A percentile compares a stretch with the other conserved stretches of the same genome.
Evolutionary conservation across 2,329 filamentous ascomycete genomes (phyloP).

Genomic region (Penicillium polonicum): DNA sequence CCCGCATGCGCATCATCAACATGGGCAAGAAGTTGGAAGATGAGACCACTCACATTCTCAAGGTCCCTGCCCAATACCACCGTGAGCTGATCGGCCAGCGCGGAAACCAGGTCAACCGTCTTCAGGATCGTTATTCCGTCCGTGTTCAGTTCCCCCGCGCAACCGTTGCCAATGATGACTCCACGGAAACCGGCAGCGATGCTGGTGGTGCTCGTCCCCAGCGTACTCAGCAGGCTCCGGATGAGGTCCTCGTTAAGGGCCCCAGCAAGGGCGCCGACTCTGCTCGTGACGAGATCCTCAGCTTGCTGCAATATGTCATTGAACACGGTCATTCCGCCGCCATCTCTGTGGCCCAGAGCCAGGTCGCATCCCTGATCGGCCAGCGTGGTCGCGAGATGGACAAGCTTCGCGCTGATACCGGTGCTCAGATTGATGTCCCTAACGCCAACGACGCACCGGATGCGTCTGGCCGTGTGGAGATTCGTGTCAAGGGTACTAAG

Average conservation of each 20-base stretch:
- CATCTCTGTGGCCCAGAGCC: constrained; percentile 83
- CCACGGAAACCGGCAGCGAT: constrained; percentile 67
- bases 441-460: constrained; percentile 69
- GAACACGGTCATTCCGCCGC: constrained; percentile 80
- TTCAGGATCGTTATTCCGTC: constrained; percentile 90
- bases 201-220: constrained; percentile 58
- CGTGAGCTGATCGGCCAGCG: constrained; percentile 87
- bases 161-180: constrained; percentile 54
- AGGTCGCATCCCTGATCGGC: constrained; percentile 91
- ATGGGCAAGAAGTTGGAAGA: constrained; percentile 83
- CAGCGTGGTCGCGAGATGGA: constrained; percentile 89
- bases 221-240: constrained; percentile 70
- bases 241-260: constrained; percentile 88
- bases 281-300: constrained; percentile 86
- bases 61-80: constrained; percentile 92
- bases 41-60: constrained; percentile 80
- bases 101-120: constrained; percentile 82
- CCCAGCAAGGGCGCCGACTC: constrained; percentile 91
- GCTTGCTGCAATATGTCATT: constrained; percentile 81
- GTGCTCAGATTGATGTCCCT: constrained; percentile 89
- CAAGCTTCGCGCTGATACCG: constrained; percentile 77
- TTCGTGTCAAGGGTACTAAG: constrained; percentile 90
- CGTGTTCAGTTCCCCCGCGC: constrained; percentile 89
- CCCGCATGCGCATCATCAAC: constrained; percentile 75
- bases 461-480: constrained; percentile 70